Evolutionary conservation across 345 rosid genomes (phyloP), one percentile per base, ranked within the genome.

Genomic region (Microthlaspi erraticum): DNA sequence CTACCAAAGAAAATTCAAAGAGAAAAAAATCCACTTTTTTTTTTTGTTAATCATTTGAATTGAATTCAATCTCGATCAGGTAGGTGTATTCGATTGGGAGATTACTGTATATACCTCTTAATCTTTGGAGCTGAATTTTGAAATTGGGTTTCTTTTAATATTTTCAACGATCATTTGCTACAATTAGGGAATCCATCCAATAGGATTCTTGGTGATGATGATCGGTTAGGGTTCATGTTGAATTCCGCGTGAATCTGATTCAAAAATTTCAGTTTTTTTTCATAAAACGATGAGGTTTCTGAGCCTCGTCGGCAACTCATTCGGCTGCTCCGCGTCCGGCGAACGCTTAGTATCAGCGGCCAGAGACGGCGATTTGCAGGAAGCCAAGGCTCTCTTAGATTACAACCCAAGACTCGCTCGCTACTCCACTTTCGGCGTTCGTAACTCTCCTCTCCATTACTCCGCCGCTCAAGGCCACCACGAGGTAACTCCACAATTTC

Each of bases 251-350:
- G 29, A 18, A 4, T 37, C 26, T 1, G 45, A 61, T 56, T 41
- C n/a, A n/a, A 63, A 76, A 43, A 63, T 76, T 76, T 32, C 43
- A 14, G 17, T 42, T 48, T 63, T 69, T 31, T 65, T 48, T 64
- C 46, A 55, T 31, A 69, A 49, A 20, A 64, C 65, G 80, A 84
- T 93, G 98, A 85, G 84, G 79, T 84, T 94, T 48, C 73, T 91
- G 10, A 87, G 89, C 87, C 80, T 94, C 67, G 83, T 94, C 80
- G 93, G 97, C 2, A 94, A 94, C 76, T 94, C 98, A 2, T 87
- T 94, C 61, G 99, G 99, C 6, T 94, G 99, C 82, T 94, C 99
- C 3, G 99, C 96, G 14, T 91, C 97, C n/a, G 99, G 99, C 71
- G 99, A 94, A 63, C 88, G 97, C 46, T 80, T 94, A 75, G 97